A percentile compares a stretch with the other conserved stretches of the same genome.
Evolutionary conservation across 345 rosid genomes (phyloP).

Genomic region (Eucalyptus tenuipes): DNA sequence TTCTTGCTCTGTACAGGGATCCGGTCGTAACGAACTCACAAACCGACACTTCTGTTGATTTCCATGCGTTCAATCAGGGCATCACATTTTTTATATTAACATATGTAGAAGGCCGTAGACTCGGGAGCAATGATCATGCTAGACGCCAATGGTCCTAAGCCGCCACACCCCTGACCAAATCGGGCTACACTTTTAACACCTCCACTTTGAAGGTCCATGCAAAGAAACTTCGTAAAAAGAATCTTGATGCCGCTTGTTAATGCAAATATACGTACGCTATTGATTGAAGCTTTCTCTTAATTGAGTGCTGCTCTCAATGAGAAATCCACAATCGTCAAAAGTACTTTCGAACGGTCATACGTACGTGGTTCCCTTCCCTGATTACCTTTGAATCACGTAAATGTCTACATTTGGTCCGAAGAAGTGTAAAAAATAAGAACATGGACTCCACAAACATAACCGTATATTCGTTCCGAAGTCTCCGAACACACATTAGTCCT

Average conservation of each 20-base stretch:
- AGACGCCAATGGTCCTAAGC: background rate
- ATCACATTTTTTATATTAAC: background rate
- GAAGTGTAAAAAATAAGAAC: background rate
- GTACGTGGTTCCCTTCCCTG: background rate
- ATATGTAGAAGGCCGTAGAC: background rate
- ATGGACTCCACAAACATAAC: background rate
- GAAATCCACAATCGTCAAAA: background rate
- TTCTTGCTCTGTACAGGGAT: background rate
- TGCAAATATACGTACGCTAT: background rate
- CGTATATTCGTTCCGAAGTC: background rate
- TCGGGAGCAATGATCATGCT: background rate
- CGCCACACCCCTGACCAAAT: background rate
- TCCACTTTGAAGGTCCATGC: background rate
- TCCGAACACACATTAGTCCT: background rate
- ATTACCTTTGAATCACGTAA: background rate
- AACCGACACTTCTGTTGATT: background rate
- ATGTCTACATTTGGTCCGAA: background rate
- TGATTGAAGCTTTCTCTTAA: background rate
- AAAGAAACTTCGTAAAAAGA: background rate
- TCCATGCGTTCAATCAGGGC: background rate
- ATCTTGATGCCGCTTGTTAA: background rate
- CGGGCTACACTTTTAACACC: background rate
- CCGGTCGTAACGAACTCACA: background rate
- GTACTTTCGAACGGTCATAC: background rate
- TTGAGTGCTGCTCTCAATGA: background rate